phyloP scores from a whole-genome alignment of 441 rosid genomes.

The Gossypium gossypioides region DNA sequence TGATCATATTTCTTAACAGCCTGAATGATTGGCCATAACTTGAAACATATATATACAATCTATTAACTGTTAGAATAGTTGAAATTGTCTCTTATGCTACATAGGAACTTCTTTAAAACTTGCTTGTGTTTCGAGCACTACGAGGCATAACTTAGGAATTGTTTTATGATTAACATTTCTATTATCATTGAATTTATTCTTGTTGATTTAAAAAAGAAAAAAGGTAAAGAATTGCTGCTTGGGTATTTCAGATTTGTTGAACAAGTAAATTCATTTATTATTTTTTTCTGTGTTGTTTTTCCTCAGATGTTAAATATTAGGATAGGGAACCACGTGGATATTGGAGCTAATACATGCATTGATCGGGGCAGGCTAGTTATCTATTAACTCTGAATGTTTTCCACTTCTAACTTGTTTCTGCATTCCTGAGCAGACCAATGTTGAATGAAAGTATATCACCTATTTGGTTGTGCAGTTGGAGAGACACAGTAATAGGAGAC shows the following conservation, averaged over 20 bases:
- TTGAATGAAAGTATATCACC: constrained; percentile 10
- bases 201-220: not conserved
- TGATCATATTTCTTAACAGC: not conserved
- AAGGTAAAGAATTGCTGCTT: not conserved
- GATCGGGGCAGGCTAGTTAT: constrained; percentile 57
- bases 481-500: constrained; percentile 61
- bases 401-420: not conserved
- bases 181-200: not conserved
- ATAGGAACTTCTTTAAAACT: not conserved
- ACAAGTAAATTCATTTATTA: not conserved
- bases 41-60: not conserved
- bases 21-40: not conserved
- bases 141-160: not conserved
- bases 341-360: constrained; percentile 68
- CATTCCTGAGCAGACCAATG: not conserved
- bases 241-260: not conserved
- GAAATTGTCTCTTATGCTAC: not conserved
- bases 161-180: not conserved
- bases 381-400: constrained; percentile 7
- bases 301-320: constrained; percentile 37
- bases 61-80: not conserved
- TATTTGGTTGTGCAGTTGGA: constrained; percentile 51
- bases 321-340: constrained; percentile 58
- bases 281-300: not conserved
- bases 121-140: not conserved